A percentile compares a stretch with the other conserved stretches of the same genome.
phyloP scores from a whole-genome alignment of 768 basidiomycete species.

The Pisolithus marmoratus region DNA sequence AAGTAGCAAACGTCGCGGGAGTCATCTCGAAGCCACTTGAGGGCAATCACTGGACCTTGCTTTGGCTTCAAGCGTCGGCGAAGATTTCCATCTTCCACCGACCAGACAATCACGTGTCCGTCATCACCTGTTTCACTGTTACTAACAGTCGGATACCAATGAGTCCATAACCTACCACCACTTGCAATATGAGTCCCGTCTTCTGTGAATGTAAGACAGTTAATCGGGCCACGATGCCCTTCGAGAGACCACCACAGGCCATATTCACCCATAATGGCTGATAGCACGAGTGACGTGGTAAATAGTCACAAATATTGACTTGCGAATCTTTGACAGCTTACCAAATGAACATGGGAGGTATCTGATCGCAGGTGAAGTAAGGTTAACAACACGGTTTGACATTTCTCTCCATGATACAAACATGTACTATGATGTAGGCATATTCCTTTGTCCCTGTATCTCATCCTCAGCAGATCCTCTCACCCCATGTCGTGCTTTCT shows the following conservation, averaged over 20 bases:
- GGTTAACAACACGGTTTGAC: too few relatives aligned
- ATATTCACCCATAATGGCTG: background rate
- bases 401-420: too few relatives aligned
- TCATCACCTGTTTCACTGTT: background rate
- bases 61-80: background rate
- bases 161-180: background rate
- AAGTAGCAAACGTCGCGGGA: background rate
- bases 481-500: too few relatives aligned
- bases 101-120: background rate
- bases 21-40: background rate
- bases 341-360: too few relatives aligned
- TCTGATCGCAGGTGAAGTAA: too few relatives aligned
- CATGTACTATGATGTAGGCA: too few relatives aligned
- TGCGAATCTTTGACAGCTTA: too few relatives aligned
- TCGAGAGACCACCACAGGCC: background rate
- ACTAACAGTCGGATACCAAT: background rate
- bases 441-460: too few relatives aligned
- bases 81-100: background rate
- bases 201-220: background rate
- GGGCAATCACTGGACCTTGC: conserved; percentile 1
- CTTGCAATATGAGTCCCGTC: background rate
- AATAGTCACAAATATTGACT: too few relatives aligned
- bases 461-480: too few relatives aligned
- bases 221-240: background rate
- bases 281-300: too few relatives aligned